Evolutionary conservation across 129 eudicot genomes (phyloP).

Genomic region (Smallanthus sonchifolius): DNA sequence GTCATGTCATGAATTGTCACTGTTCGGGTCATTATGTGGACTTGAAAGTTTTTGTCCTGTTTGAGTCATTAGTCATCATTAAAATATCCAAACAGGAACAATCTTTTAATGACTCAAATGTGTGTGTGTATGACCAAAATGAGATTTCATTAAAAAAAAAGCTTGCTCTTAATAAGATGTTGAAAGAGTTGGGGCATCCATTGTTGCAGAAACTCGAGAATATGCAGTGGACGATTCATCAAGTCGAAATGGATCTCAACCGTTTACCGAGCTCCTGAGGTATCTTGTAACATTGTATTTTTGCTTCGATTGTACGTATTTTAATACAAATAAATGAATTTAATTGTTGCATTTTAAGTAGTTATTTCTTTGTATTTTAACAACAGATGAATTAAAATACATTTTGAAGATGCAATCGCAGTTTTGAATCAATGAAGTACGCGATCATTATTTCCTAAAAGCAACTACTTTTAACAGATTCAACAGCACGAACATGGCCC

Average conservation of each 20-base stretch:
- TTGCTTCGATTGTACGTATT: not conserved
- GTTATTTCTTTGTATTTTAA: not conserved
- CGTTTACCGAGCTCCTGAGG: constrained; percentile 44
- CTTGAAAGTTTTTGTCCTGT: not conserved
- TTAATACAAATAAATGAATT: constrained; percentile 4
- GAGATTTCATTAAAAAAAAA: not conserved
- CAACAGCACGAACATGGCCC: not conserved
- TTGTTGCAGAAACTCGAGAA: constrained; percentile 78
- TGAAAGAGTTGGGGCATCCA: not conserved
- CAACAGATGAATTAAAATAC: not conserved
- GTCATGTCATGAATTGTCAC: too few relatives aligned
- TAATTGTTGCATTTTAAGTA: not conserved
- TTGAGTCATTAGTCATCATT: not conserved
- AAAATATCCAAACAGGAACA: not conserved
- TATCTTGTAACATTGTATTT: constrained; percentile 12
- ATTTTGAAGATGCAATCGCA: not conserved
- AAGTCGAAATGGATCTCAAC: constrained; percentile 94
- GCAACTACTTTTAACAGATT: not conserved
- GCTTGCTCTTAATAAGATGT: not conserved
- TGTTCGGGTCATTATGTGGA: not conserved
- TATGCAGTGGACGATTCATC: constrained; percentile 96
- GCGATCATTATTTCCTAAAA: not conserved
- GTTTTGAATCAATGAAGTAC: not conserved
- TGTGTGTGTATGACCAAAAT: not conserved
- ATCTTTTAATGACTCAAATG: not conserved